Evolutionary conservation across 1,284 basidiomycete genomes (phyloP), one percentile per base, ranked within the genome.

Genomic region (Boletus holoroseus): DNA sequence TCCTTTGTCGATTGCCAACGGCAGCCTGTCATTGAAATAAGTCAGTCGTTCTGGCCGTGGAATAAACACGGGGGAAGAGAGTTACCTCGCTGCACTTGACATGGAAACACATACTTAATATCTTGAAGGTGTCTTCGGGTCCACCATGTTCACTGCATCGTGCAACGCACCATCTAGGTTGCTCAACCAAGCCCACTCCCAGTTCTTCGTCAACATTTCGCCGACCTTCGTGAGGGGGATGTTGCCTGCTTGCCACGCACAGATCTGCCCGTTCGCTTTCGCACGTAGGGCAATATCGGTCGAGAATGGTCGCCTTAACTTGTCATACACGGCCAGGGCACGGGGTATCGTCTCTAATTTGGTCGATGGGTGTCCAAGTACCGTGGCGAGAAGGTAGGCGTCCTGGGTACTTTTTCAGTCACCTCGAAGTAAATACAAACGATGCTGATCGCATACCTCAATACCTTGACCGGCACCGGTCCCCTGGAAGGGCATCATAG

Each of bases 391-490:
- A 8, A 75, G 51, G 44, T 64, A 67, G 8, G 64, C 72, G 46
- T 74, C 73, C 73, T 74, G 38, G 3, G 26, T 4, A 2, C 13
- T 5, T 18, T 32, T 31, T 57, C 7, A 44, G 45, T 35, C 13
- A 1, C 31, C 16, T 24, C 2, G 16, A 20, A n/a, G 9, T 2
- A 11, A 18, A 22, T 16, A n/a, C 5, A 31, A n/a, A 26, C 5
- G 12, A 38, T 22, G 27, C 3, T 1, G 18, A 27, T 6, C n/a
- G 13, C 51, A 44, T 59, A 78, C 79, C 67, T 82, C 80, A 32
- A 82, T 73, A 6, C 78, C 71, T 58, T 80, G 77, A 3, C 78
- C 78, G 0, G 77, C 78, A 15, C 80, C 79, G 1, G 77, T 65
- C 2, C 79, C 79, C 48, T 78, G 75, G 66, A 76, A 76, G 0